Percentiles rank a stretch among this genome's conserved stretches.
phyloP scores from a whole-genome alignment of 2,329 filamentous ascomycete species.

The Arthrobotrys entomopaga region DNA sequence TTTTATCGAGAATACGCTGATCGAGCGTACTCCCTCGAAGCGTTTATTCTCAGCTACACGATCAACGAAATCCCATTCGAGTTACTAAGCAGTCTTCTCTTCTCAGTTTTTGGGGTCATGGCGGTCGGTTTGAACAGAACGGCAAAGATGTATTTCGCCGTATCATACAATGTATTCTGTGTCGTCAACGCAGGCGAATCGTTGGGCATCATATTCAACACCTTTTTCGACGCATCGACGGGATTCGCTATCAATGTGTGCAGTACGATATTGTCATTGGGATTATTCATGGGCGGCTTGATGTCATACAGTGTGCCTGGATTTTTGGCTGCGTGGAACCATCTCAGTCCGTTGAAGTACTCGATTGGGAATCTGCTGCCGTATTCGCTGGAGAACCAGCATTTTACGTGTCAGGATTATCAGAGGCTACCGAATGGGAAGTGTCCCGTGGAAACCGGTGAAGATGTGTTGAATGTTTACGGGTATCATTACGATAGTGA shows the following conservation, averaged over 20 bases:
- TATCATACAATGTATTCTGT: slow-evolving; percentile 75
- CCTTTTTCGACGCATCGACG: slow-evolving; percentile 73
- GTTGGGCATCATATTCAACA: slow-evolving; percentile 82
- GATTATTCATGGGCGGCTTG: slow-evolving; percentile 76
- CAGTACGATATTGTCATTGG: slow-evolving; percentile 74
- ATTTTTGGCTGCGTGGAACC: slow-evolving; percentile 75
- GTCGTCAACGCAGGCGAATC: slow-evolving; percentile 80
- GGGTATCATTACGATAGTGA: slow-evolving; percentile 70
- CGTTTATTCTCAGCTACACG: slow-evolving; percentile 77
- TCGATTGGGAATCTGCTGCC: slow-evolving; percentile 73
- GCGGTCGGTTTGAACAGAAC: slow-evolving; percentile 74
- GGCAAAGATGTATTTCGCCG: slow-evolving; percentile 73
- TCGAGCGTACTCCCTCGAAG: slow-evolving; percentile 75
- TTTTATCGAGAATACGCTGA: slow-evolving; percentile 82
- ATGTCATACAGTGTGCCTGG: slow-evolving; percentile 75
- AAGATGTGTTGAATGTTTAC: slow-evolving; percentile 75
- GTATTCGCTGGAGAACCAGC: slow-evolving; percentile 71
- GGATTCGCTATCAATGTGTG: slow-evolving; percentile 81
- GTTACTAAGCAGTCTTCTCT: slow-evolving; percentile 72
- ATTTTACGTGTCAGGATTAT: slow-evolving; percentile 72
- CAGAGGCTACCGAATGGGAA: slow-evolving; percentile 71
- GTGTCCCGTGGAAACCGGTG: slow-evolving; percentile 74
- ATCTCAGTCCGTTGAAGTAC: slow-evolving; percentile 77
- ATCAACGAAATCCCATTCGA: slow-evolving; percentile 78
- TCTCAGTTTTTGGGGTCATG: slow-evolving; percentile 72